Evolutionary conservation across 208 protist genomes (phyloP), one percentile per base, ranked within the genome.

Genomic region (Lotmaria passim): DNA sequence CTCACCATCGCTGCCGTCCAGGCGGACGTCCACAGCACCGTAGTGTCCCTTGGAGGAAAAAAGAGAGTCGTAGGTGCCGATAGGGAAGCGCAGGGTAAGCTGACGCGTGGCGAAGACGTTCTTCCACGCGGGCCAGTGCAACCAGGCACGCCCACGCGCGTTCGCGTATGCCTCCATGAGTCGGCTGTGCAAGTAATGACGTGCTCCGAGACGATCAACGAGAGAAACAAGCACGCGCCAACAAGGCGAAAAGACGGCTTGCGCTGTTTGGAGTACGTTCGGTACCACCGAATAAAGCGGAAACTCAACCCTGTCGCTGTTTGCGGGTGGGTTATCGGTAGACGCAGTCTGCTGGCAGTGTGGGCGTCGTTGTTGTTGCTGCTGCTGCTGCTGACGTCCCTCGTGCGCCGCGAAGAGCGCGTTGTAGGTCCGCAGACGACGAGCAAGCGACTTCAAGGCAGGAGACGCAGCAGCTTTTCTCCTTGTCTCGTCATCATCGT

Each of bases 41-140:
- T 5, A n/a, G 7, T n/a, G n/a, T n/a, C n/a, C n/a, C n/a, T n/a
- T n/a, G n/a, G n/a, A n/a, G n/a, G n/a, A n/a, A n/a, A n/a, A n/a
- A n/a, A n/a, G n/a, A n/a, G n/a, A n/a, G n/a, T n/a, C 11, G 21
- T 30, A 55, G 3, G 3, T 28, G 21, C 41, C 67, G 0, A 83
- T 33, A 7, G n/a, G 72, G 48, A 79, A 69, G 56, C 58, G 67
- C 4, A 83, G 52, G 44, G 51, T 55, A 5, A 78, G 72, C 47
- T 26, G 64, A 61, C 67, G 79, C 53, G 31, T 61, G 51, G 47
- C 61, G 69, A 79, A 87, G 43, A 77, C 8, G 19, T 59, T 34
- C 43, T n/a, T 41, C 52, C 83, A 73, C 5, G 69, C 63, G 0
- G 71, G 55, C 21, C 61, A 41, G 31, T 51, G 68, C 30, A 64